phyloP scores from a whole-genome alignment of 768 basidiomycete species.

The Lactarius tabidus region DNA sequence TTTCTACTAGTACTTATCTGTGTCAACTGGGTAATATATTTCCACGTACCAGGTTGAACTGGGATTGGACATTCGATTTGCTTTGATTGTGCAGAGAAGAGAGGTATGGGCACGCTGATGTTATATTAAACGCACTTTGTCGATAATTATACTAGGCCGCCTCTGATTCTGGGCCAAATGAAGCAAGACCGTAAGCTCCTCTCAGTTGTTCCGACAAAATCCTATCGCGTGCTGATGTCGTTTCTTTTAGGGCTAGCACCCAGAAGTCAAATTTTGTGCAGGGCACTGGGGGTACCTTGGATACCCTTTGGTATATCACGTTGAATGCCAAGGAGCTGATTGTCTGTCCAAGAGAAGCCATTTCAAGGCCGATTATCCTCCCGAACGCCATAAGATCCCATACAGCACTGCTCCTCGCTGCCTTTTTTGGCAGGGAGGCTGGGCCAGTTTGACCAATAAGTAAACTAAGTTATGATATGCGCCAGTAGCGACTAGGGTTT shows the following conservation, averaged over 20 bases:
- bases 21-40: neutral
- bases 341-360: neutral
- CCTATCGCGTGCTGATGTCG: neutral
- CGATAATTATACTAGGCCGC: no score
- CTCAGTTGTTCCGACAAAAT: neutral
- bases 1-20: fast-evolving
- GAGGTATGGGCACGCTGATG: neutral
- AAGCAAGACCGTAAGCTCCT: neutral
- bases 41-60: neutral
- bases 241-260: neutral
- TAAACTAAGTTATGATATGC: no score
- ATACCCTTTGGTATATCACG: neutral
- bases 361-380: no score
- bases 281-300: neutral
- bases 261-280: neutral
- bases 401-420: no score
- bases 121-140: neutral
- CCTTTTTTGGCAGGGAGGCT: no score
- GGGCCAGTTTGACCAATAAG: no score
- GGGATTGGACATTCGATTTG: neutral
- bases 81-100: neutral
- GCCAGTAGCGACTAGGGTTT: no score
- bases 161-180: neutral
- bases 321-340: neutral
- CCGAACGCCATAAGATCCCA: no score